These are phyloP conservation scores for Arthrobotrys conoides DNA, from an alignment of 2,329 filamentous ascomycete species.

Conservation along the genomic window DNA sequence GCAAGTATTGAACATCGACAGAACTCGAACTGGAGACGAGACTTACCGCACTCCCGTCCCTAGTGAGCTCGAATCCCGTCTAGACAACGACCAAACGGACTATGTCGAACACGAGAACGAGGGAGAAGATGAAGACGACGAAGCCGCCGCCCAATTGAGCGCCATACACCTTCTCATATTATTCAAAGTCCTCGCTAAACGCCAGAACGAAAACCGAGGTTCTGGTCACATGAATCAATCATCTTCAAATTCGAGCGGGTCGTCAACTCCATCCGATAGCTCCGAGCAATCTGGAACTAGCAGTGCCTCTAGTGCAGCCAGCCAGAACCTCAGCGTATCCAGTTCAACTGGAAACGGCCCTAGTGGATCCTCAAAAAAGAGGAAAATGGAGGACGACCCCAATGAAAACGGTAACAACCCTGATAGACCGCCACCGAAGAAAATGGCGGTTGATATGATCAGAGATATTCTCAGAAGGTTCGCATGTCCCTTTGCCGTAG, in stretches of 20 bases:
- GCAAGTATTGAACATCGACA: neutral
- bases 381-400: neutral
- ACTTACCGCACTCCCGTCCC: neutral
- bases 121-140: neutral
- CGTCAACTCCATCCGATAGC: neutral
- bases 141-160: conserved; percentile 1
- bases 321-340: neutral
- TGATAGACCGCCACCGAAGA: conserved; percentile 8
- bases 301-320: neutral
- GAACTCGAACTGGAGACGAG: neutral
- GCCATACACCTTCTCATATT: conserved; percentile 14
- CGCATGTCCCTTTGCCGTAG: conserved; percentile 10
- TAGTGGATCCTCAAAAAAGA: neutral
- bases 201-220: neutral
- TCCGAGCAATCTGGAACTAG: conserved; percentile 7
- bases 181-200: conserved; percentile 7
- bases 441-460: neutral
- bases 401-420: neutral
- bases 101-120: neutral
- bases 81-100: neutral
- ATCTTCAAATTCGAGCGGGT: conserved; percentile 2
- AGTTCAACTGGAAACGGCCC: neutral
- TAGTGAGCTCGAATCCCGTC: neutral
- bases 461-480: conserved; percentile 2
- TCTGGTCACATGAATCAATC: neutral